Percentiles rank a stretch among this genome's conserved stretches.
These are phyloP conservation scores for Penicillium sp. DNA, from an alignment of 2,329 filamentous ascomycete genomes.

Conservation along the genomic window DNA sequence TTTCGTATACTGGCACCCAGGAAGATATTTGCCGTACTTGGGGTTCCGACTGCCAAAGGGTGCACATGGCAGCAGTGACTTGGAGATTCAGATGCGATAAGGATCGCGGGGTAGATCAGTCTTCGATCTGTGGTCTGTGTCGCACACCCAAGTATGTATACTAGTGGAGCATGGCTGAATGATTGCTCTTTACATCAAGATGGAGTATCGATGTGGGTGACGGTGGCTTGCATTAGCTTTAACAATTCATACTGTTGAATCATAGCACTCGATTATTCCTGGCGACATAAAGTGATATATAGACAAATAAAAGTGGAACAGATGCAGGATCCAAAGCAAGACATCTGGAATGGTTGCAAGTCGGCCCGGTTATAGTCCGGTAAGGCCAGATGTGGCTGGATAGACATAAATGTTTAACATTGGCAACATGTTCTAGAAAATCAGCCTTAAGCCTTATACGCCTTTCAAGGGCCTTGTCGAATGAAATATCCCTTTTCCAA, in stretches of 20 bases:
- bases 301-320: not conserved
- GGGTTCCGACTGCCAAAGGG: slow-evolving; percentile 28
- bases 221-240: not conserved
- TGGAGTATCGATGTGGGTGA: not conserved
- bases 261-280: not conserved
- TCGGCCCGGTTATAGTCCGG: not conserved
- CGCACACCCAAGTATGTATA: not conserved
- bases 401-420: not conserved
- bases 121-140: not conserved
- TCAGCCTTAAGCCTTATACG: not conserved
- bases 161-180: not conserved
- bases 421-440: slow-evolving; percentile 1
- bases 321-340: not conserved
- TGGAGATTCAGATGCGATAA: not conserved
- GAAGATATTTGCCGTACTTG: slow-evolving; percentile 27
- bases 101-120: not conserved
- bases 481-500: not conserved
- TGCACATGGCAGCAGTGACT: slow-evolving; percentile 2
- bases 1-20: slow-evolving; percentile 30
- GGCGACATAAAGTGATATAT: not conserved
- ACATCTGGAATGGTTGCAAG: not conserved
- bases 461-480: not conserved
- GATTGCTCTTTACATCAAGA: not conserved
- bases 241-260: not conserved
- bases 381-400: not conserved